A percentile compares a stretch with the other conserved stretches of the same genome.
phyloP scores from a whole-genome alignment of 352 stramenopile species.

The Pythium volutum region DNA sequence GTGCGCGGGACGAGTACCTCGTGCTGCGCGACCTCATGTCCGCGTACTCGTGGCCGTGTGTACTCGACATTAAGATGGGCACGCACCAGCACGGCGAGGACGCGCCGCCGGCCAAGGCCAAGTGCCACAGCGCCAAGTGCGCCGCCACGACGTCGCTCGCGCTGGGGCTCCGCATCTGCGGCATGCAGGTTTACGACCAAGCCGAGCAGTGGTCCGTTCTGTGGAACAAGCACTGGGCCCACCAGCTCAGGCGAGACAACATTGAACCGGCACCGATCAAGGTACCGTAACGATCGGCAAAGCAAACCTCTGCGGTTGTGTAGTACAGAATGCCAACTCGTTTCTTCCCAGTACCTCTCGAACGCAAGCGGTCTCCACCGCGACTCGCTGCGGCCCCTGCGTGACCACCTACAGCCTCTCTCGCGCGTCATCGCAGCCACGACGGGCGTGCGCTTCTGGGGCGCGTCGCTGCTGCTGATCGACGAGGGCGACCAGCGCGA shows the following conservation, averaged over 20 bases:
- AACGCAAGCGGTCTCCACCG: slow-evolving; percentile 39
- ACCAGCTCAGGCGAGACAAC: slow-evolving; percentile 45
- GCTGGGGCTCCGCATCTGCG: slow-evolving; percentile 69
- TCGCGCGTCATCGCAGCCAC: slow-evolving; percentile 41
- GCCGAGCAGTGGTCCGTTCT: slow-evolving; percentile 57
- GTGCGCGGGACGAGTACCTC: slow-evolving; percentile 42
- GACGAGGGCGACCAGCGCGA: slow-evolving; percentile 60
- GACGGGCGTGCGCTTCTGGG: slow-evolving; percentile 68
- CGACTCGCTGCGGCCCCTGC: slow-evolving; percentile 41
- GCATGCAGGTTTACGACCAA: slow-evolving; percentile 79
- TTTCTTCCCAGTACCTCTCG: slow-evolving; percentile 59
- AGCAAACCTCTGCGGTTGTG: background rate
- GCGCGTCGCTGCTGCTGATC: slow-evolving; percentile 66
- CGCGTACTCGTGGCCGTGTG: slow-evolving; percentile 57
- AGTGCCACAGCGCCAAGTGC: slow-evolving; percentile 71
- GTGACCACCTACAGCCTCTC: slow-evolving; percentile 42
- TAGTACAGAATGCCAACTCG: too few relatives aligned
- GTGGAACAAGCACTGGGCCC: slow-evolving; percentile 80
- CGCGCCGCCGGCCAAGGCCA: slow-evolving; percentile 58
- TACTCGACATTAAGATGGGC: slow-evolving; percentile 84
- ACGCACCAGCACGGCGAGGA: slow-evolving; percentile 74
- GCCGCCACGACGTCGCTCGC: slow-evolving; percentile 64
- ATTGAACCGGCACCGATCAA: slow-evolving; percentile 64
- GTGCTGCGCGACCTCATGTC: slow-evolving; percentile 69
- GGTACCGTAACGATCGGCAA: slow-evolving; percentile 26